Base-by-base conservation (phyloP, 1,139 yeast genomes). In the Yamadazyma mexicana region DNA sequence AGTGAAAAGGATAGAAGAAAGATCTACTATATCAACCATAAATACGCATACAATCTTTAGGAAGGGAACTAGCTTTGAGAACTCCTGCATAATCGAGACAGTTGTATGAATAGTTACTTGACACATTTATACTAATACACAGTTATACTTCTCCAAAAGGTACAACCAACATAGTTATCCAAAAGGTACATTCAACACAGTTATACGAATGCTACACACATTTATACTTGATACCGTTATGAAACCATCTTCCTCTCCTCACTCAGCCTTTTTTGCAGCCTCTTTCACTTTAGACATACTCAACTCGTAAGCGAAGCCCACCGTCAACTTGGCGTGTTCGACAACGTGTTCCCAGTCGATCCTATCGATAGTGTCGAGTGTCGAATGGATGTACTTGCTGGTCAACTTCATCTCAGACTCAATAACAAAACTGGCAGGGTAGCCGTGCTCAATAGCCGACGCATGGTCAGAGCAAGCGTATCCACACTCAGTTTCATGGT, bases 391-490 rank as follows among this genome's bases (percentile, higher is more conserved):
- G 55, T 69, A 83, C 35, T 81, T 83, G 61, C 80, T 82, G 5
- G 81, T 69, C 48, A 73, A 71, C 42, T 76, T 70, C 61, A 87
- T 75, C 45, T 76, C 83, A 38, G 87, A 74, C 61, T 91, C 98
- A 48, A 87, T 78, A 40, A 87, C 83, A 61, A 88, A 87, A 29
- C 89, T 76, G 15, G 88, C 76, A 9, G 97, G 96, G 59, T 74
- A 87, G 1, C 97, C 96, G 50, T 78, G 79, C 58, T 84, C 83
- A 38, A 81, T 62, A 2, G 96, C 96, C 38, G 95, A 81, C 3
- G 94, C 87, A 60, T 89, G 96, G 61, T 91, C 98, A 20, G 95
- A 84, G 62, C 98, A 89, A 0, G 95, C 95, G 55, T 89, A 89
- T 0, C 96, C 96, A 64, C 98, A 91, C 40, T 67, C 52, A 8